Percentiles rank a stretch among this genome's conserved stretches.
Evolutionary conservation across 2,329 filamentous ascomycete genomes (phyloP).

Genomic region (Xylariales sp.): DNA sequence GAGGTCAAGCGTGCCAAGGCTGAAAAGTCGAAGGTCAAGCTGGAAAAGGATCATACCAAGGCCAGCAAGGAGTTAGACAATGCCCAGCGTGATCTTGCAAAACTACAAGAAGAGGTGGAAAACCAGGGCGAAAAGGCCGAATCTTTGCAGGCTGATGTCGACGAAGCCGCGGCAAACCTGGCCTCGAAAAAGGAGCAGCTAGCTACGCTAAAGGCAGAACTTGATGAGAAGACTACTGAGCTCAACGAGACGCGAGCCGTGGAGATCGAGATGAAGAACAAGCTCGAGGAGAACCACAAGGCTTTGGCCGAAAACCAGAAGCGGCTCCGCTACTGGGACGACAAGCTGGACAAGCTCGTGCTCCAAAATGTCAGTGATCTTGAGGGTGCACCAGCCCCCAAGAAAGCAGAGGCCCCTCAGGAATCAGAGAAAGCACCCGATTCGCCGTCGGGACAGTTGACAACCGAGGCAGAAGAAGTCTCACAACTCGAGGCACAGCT

Average conservation of each 20-base stretch:
- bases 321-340: constrained; percentile 78
- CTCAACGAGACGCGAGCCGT: constrained; percentile 83
- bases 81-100: constrained; percentile 68
- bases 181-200: constrained; percentile 78
- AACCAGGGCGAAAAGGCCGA: constrained; percentile 73
- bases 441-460: constrained; percentile 9
- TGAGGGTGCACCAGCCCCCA: constrained; percentile 31
- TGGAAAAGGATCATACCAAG: constrained; percentile 76
- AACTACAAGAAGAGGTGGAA: constrained; percentile 72
- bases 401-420: constrained; percentile 17
- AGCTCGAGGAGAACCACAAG: constrained; percentile 95
- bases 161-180: constrained; percentile 77
- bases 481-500: constrained; percentile 10
- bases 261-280: constrained; percentile 98
- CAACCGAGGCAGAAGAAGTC: constrained; percentile 8
- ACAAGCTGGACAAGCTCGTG: constrained; percentile 79
- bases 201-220: constrained; percentile 71
- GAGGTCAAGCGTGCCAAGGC: constrained; percentile 90
- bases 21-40: constrained; percentile 85
- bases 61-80: constrained; percentile 74
- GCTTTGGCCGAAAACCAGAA: constrained; percentile 81
- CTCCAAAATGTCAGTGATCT: constrained; percentile 78
- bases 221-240: constrained; percentile 81
- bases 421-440: constrained; percentile 25
- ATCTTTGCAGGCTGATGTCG: constrained; percentile 66